Percentiles rank a stretch among this genome's conserved stretches.
phyloP scores from a whole-genome alignment of 2,329 filamentous ascomycete genomes.

The Leptographium lundbergii region DNA sequence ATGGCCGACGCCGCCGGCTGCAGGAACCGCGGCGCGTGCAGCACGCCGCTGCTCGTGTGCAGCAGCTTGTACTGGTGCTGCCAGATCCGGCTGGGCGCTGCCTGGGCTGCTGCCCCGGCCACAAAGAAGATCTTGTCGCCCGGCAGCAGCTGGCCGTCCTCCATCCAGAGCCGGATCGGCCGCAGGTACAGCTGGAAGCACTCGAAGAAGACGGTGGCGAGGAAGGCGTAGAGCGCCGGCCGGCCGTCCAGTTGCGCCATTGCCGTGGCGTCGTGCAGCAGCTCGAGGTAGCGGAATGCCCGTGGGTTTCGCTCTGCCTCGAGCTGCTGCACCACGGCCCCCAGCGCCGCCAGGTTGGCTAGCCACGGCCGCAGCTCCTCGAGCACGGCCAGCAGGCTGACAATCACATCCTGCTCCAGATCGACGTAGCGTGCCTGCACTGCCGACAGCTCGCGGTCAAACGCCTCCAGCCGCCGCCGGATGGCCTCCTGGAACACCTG shows the following conservation, averaged over 20 bases:
- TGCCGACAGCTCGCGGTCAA: constrained; percentile 45
- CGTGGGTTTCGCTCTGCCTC: constrained; percentile 33
- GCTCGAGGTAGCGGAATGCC: constrained; percentile 65
- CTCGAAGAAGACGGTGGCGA: constrained; percentile 61
- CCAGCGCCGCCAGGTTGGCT: constrained; percentile 45
- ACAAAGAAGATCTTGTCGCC: constrained; percentile 68
- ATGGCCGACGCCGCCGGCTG: constrained; percentile 57
- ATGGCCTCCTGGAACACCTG: constrained; percentile 61
- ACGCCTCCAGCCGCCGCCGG: constrained; percentile 37
- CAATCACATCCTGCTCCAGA: constrained; percentile 36
- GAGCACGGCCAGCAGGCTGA: constrained; percentile 55
- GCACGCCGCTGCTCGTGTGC: constrained; percentile 40
- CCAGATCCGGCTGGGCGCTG: constrained; percentile 59
- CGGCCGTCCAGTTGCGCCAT: constrained; percentile 59
- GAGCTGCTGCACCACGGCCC: constrained; percentile 47
- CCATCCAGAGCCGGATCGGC: constrained; percentile 76
- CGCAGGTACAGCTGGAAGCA: constrained; percentile 74
- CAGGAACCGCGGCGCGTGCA: constrained; percentile 66
- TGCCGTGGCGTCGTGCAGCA: constrained; percentile 59
- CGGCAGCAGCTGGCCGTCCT: constrained; percentile 54
- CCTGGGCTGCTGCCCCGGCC: constrained; percentile 39
- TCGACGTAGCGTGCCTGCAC: constrained; percentile 50
- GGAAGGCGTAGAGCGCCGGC: constrained; percentile 43
- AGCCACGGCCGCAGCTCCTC: constrained; percentile 41
- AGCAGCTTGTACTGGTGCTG: constrained; percentile 59